Base-by-base conservation (phyloP, 2,329 filamentous ascomycete species). In the Geosmithia flava region DNA sequence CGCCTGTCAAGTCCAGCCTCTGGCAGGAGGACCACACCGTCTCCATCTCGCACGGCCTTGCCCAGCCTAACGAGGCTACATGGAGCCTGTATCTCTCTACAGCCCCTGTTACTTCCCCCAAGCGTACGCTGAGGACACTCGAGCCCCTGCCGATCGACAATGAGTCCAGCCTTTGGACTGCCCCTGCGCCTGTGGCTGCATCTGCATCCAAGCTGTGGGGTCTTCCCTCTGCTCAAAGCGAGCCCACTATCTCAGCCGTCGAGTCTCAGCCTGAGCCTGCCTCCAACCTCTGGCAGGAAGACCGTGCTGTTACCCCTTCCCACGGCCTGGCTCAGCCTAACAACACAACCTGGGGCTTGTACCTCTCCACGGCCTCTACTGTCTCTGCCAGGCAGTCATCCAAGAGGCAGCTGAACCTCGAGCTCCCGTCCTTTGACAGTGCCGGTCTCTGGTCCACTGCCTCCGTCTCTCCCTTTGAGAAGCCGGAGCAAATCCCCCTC, bases 241-340 rank as follows among this genome's bases (percentile, higher is more conserved):
- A n/a, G 8, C 3, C 3, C 40, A 42, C 10, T 20, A 4, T 19
- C 40, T n/a, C n/a, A 3, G 3, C 33, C 15, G 33, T 11, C 33
- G 13, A 16, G 15, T 3, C 33, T 16, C 33, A 11, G 23, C 15
- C 11, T 11, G 11, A 13, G 33, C 33, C 33, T 16, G 15, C 10
- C 11, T 11, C 15, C 15, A 37, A 16, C 33, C 10, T 37, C 11
- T 37, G 33, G 33, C 11, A 13, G 33, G 33, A 11, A 13, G 33
- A 13, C 23, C 23, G 23, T 37, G 33, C 10, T 11, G 33, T 44
- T n/a, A 16, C 41, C 16, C 44, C 40, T 33, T 33, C 17, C n/a
- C 43, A 52, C 7, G 60, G 62, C 11, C 54, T 67, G 7, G 58
- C 64, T 2, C 64, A 70, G 50, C 65, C 65, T 4, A 60, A 63